phyloP scores from a whole-genome alignment of 164 flowering plant genomes.

The Magnolia kwangsiensis region DNA sequence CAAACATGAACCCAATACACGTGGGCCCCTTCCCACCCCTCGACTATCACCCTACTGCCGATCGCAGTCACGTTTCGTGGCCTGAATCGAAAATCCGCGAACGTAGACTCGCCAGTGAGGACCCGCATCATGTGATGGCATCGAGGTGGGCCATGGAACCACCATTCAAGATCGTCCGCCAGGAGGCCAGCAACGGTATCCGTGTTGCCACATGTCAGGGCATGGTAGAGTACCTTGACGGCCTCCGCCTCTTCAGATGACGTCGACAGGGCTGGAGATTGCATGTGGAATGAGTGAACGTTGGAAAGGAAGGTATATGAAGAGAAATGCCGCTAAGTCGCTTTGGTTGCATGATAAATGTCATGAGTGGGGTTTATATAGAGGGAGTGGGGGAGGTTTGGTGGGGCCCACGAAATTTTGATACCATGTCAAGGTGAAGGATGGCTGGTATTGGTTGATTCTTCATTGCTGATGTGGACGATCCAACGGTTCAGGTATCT shows the following conservation, averaged over 20 bases:
- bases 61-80: conserved; percentile 53
- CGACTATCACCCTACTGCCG: conserved; percentile 62
- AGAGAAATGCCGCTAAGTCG: not conserved
- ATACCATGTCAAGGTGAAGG: not conserved
- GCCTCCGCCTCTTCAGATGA: not conserved
- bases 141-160: conserved; percentile 86
- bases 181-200: conserved; percentile 31
- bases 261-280: not conserved
- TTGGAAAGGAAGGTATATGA: too few relatives aligned
- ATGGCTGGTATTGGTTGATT: not conserved
- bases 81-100: conserved; percentile 43
- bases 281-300: not conserved
- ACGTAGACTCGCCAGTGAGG: conserved; percentile 53
- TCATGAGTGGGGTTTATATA: conserved; percentile 1
- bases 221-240: conserved; percentile 45
- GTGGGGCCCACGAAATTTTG: not conserved
- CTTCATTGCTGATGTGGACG: conserved; percentile 1
- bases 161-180: conserved; percentile 68
- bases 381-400: not conserved
- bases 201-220: conserved; percentile 32
- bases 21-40: conserved; percentile 78
- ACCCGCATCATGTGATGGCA: conserved; percentile 83
- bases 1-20: conserved; percentile 91
- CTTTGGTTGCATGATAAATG: not conserved
- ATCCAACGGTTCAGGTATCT: conserved; percentile 9